phyloP scores from a whole-genome alignment of 805 yeast genomes.

The Saccharomycopsis sp. region DNA sequence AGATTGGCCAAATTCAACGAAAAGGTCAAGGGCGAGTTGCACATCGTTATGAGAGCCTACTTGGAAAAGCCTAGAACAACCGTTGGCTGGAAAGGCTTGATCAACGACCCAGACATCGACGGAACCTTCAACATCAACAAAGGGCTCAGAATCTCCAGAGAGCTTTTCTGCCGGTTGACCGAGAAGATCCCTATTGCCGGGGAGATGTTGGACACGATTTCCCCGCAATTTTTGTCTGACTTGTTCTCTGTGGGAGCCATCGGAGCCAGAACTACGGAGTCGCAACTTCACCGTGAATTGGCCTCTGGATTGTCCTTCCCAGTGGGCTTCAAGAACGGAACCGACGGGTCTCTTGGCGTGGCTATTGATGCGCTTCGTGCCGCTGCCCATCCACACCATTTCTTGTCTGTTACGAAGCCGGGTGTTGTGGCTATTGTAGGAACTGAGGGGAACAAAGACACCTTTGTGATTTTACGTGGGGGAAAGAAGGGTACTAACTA shows the following conservation, averaged over 20 bases:
- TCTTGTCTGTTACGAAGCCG: slow-evolving; percentile 94
- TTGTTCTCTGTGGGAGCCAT: slow-evolving; percentile 92
- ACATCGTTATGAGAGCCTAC: slow-evolving; percentile 93
- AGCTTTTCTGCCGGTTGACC: slow-evolving; percentile 77
- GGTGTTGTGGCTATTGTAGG: slow-evolving; percentile 96
- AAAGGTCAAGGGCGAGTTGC: slow-evolving; percentile 68
- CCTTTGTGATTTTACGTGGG: slow-evolving; percentile 93
- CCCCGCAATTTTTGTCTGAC: slow-evolving; percentile 93
- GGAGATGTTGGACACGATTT: slow-evolving; percentile 96
- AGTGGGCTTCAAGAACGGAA: slow-evolving; percentile 96
- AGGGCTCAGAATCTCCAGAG: slow-evolving; percentile 83
- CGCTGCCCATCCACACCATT: slow-evolving; percentile 87
- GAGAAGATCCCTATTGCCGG: slow-evolving; percentile 88
- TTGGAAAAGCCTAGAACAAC: slow-evolving; percentile 98
- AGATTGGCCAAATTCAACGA: slow-evolving; percentile 61
- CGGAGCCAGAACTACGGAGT: slow-evolving; percentile 98
- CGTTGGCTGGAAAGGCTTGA: slow-evolving; percentile 98
- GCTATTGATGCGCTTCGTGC: slow-evolving; percentile 94
- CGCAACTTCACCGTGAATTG: slow-evolving; percentile 94
- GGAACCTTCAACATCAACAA: slow-evolving; percentile 90
- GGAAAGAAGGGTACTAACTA: slow-evolving; percentile 92
- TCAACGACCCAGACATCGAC: slow-evolving; percentile 94
- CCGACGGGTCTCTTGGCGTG: slow-evolving; percentile 89
- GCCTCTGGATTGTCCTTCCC: slow-evolving; percentile 99
- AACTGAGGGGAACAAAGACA: slow-evolving; percentile 90